Evolutionary conservation across 768 basidiomycete species (phyloP), one percentile per base, ranked within the genome.

Genomic region (Neoboletus magnificus): DNA sequence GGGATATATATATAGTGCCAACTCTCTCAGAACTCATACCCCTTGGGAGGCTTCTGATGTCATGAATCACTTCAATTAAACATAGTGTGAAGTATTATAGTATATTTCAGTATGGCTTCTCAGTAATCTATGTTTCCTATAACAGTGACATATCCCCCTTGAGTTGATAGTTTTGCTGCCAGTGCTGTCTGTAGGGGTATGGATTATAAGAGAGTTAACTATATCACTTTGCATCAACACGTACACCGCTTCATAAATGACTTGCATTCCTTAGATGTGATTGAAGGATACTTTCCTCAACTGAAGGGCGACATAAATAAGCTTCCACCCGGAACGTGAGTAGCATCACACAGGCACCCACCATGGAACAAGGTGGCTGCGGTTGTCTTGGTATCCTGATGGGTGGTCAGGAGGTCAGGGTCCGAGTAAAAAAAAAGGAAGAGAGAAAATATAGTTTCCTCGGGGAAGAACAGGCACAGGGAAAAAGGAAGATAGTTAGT

Each of bases 331-430:
- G 3, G 25, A 33, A 48, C 8, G 18, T 1, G 20, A 50, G 35
- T 15, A 41, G 42, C 43, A 20, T 33, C 36, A 27, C 7, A 33
- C 39, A 18, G 39, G 61, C 40, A 66, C 82, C 69, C 63, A 85
- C 86, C 86, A 61, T n/a, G n/a, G n/a, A n/a, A 85, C 81, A 33
- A 91, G 71, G 89, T 91, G 23, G 80, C 77, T 27, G 86, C 87
- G 3, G 89, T 91, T 8, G 86, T 82, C 59, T 81, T 77, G 1
- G 86, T 90, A 61, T 91, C 88, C 89, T 91, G 64, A 61, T 5
- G 15, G 33, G 45, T 46, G n/a, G 52, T 65, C 48, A 65, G 46
- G 33, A 40, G 42, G 35, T 50, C 48, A 43, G 25, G 45, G n/a
- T 36, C 20, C 6, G 30, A 33, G 47, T 36, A 3, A 27, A 3